Evolutionary conservation across 495 filamentous ascomycete genomes (phyloP), one percentile per base, ranked within the genome.

Genomic region (Friedmanniomyces endolithicus): DNA sequence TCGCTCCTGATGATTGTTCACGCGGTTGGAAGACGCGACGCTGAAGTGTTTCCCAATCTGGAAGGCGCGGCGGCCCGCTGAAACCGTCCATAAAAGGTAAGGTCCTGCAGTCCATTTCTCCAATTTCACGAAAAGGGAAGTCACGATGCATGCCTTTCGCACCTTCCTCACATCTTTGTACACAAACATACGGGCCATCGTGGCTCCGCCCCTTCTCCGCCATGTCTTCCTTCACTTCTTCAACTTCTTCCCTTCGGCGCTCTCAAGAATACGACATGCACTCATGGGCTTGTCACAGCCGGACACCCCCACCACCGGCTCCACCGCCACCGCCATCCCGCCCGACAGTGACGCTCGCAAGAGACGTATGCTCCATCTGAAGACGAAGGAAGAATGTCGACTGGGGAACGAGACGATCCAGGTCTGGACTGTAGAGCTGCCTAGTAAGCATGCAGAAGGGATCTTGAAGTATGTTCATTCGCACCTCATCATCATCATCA

Each of bases 401-500:
- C 56, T 55, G 0, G 55, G 52, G 1, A 55, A 62, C 20, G 59
- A 62, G 40, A 62, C 59, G 19, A 55, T 62, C 40, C 23, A 55
- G 37, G 55, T 58, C 47, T 62, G 52, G 50, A 52, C 55, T 49
- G 59, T 62, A 1, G 59, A 62, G 47, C 37, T 62, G 59, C 59
- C 59, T 62, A 62, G 59, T 37, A 61, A 51, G 59, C 59, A 61
- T 39, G 59, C 59, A 43, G 59, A 61, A 48, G 48, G 55, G 49
- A 52, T 61, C 37, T 51, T 61, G 59, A 61, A 57, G 59, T 61
- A 27, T 8, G 53, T 54, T 31, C 27, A 25, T 40, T n/a, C n/a
- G n/a, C 29, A 43, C 50, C 27, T 16, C 16, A 31, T 41, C 14
- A 6, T 41, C n/a, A 39, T 39, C 4, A 22, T 6, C 20, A 37